A percentile compares a stretch with the other conserved stretches of the same genome.
Evolutionary conservation across 495 filamentous ascomycete species (phyloP).

Genomic region (Pyronema omphalodes): DNA sequence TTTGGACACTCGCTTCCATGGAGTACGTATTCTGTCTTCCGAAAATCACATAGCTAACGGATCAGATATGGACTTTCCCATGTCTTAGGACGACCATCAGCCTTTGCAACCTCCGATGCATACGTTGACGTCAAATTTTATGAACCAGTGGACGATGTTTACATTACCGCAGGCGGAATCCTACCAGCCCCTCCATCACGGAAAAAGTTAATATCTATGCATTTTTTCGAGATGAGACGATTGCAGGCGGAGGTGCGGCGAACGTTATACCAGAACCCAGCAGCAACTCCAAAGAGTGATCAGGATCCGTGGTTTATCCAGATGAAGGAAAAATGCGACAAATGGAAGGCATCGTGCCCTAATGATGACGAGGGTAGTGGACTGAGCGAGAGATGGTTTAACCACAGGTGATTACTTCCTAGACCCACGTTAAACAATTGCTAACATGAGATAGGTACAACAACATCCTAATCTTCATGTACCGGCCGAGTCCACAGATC

Average conservation of each 20-base stretch:
- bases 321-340: constrained; percentile 57
- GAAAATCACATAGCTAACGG: background rate
- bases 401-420: constrained; percentile 13
- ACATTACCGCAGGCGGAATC: constrained; percentile 65
- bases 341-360: constrained; percentile 49
- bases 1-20: constrained; percentile 71
- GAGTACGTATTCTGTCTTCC: constrained; percentile 33
- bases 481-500: constrained; percentile 75
- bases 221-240: constrained; percentile 82
- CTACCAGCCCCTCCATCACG: constrained; percentile 45
- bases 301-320: constrained; percentile 65
- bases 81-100: constrained; percentile 64
- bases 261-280: constrained; percentile 63
- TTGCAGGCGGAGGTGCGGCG: constrained; percentile 73
- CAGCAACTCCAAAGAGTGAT: constrained; percentile 51
- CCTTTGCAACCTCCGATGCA: constrained; percentile 58
- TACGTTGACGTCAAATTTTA: constrained; percentile 71
- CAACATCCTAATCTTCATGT: constrained; percentile 68
- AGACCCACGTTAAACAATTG: background rate
- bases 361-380: constrained; percentile 44
- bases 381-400: constrained; percentile 45
- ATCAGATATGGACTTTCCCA: constrained; percentile 49
- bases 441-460: constrained; percentile 36
- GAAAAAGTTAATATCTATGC: constrained; percentile 70
- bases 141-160: constrained; percentile 53